A percentile compares a stretch with the other conserved stretches of the same genome.
Evolutionary conservation across 2,329 filamentous ascomycete genomes (phyloP).

Genomic region (Dothistroma septosporum): DNA sequence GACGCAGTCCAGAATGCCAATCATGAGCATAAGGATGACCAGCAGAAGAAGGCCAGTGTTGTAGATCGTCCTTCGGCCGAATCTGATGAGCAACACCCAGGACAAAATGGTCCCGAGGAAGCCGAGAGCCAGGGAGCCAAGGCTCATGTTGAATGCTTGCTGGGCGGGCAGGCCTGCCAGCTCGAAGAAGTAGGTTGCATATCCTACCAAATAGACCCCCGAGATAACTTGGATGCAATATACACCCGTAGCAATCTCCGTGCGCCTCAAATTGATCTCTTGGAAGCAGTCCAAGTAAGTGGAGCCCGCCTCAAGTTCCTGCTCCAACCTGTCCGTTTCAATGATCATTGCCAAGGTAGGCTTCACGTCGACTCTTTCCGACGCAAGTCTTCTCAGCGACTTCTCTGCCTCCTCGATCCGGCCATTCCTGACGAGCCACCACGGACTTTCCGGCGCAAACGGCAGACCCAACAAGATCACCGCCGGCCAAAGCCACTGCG

Average conservation of each 20-base stretch:
- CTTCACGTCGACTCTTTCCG: slow-evolving; percentile 38
- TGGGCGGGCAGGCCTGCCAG: slow-evolving; percentile 40
- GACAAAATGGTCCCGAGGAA: slow-evolving; percentile 42
- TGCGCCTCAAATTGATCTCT: slow-evolving; percentile 41
- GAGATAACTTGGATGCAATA: slow-evolving; percentile 44
- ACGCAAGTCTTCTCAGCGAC: slow-evolving; percentile 36
- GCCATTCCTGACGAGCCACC: slow-evolving; percentile 38
- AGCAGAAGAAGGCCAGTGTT: slow-evolving; percentile 36
- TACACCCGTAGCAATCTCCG: slow-evolving; percentile 42
- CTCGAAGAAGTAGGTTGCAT: slow-evolving; percentile 48
- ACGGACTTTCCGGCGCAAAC: slow-evolving; percentile 39
- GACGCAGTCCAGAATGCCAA: slow-evolving; percentile 40
- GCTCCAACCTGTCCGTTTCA: slow-evolving; percentile 36
- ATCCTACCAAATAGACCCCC: slow-evolving; percentile 43
- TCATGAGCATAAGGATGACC: slow-evolving; percentile 35
- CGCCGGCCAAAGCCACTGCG: slow-evolving; percentile 43
- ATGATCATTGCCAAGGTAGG: slow-evolving; percentile 40
- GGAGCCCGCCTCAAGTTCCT: slow-evolving; percentile 39
- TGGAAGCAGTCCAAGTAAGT: slow-evolving; percentile 42
- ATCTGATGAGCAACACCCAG: slow-evolving; percentile 38
- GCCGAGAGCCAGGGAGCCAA: slow-evolving; percentile 42
- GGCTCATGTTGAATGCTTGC: slow-evolving; percentile 40
- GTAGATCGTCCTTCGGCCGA: slow-evolving; percentile 42
- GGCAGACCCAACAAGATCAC: slow-evolving; percentile 37
- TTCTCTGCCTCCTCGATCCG: slow-evolving; percentile 35